Evolutionary conservation across 2,329 filamentous ascomycete genomes (phyloP).

Genomic region (Cordyceps fumosorosea): DNA sequence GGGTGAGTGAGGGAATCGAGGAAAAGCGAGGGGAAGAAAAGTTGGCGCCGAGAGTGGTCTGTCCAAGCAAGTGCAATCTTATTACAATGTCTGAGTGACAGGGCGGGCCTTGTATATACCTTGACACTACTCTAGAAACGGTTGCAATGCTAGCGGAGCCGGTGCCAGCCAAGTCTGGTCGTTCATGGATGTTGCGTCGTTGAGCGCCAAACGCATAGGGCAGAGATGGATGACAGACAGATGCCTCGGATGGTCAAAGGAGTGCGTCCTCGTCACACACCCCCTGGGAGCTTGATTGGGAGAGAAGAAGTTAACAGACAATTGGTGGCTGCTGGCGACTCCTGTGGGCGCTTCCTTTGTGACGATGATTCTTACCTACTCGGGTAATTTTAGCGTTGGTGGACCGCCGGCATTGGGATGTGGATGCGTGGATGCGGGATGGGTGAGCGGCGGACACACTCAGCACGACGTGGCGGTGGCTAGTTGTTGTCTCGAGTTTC

Average conservation of each 20-base stretch:
- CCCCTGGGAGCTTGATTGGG: no score
- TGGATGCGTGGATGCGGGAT: background rate
- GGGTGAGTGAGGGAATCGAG: background rate
- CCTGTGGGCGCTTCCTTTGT: no score
- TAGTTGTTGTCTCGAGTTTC: background rate
- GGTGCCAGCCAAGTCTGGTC: background rate
- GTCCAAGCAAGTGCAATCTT: background rate
- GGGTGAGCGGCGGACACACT: background rate
- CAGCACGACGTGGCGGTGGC: background rate
- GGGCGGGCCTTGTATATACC: constrained; percentile 2
- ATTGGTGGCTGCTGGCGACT: no score
- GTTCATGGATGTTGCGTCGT: background rate
- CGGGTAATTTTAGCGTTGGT: background rate
- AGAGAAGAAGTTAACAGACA: no score
- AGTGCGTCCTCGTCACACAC: no score
- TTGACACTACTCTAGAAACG: background rate
- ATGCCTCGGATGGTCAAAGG: no score
- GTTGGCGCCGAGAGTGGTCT: background rate
- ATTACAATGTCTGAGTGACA: background rate
- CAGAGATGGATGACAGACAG: background rate
- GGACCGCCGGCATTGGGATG: background rate
- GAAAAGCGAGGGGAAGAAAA: background rate
- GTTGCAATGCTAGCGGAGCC: background rate
- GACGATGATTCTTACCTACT: background rate
- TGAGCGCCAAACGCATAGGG: background rate